These are phyloP conservation scores for Termitomyces eurrhizus DNA, from an alignment of 768 basidiomycete genomes.

Conservation along the genomic window DNA sequence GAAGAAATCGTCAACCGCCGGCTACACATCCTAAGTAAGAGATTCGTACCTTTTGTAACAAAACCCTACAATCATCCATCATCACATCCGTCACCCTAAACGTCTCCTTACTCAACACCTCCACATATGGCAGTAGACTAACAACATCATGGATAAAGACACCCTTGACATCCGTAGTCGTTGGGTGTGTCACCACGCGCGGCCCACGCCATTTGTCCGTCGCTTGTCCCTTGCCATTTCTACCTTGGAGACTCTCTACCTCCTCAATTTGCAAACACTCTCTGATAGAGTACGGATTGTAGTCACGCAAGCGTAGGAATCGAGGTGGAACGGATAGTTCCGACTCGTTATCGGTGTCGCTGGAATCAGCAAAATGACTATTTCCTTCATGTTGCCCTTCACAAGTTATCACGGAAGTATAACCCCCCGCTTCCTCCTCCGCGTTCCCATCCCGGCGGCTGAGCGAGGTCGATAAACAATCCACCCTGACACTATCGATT, in stretches of 20 bases:
- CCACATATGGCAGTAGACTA: slow-evolving; percentile 47
- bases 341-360: not conserved
- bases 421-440: no score
- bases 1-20: not conserved
- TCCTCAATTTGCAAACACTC: slow-evolving; percentile 12
- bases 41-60: slow-evolving; percentile 41
- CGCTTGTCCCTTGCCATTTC: slow-evolving; percentile 21
- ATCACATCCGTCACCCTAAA: slow-evolving; percentile 53
- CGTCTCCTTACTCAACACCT: slow-evolving; percentile 43
- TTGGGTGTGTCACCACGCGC: slow-evolving; percentile 37
- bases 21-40: not conserved
- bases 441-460: not conserved
- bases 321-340: slow-evolving; percentile 8
- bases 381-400: not conserved
- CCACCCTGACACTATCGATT: slow-evolving; percentile 35
- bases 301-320: slow-evolving; percentile 33
- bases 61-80: slow-evolving; percentile 50
- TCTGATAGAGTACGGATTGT: slow-evolving; percentile 30
- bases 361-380: not conserved
- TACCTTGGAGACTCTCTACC: not conserved
- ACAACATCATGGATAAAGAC: slow-evolving; percentile 46
- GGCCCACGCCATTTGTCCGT: slow-evolving; percentile 26
- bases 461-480: not conserved
- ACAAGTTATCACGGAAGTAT: not conserved
- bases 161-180: slow-evolving; percentile 36